A percentile compares a stretch with the other conserved stretches of the same genome.
Evolutionary conservation across 495 filamentous ascomycete genomes (phyloP).

Genomic region (Xylaria telfairii): DNA sequence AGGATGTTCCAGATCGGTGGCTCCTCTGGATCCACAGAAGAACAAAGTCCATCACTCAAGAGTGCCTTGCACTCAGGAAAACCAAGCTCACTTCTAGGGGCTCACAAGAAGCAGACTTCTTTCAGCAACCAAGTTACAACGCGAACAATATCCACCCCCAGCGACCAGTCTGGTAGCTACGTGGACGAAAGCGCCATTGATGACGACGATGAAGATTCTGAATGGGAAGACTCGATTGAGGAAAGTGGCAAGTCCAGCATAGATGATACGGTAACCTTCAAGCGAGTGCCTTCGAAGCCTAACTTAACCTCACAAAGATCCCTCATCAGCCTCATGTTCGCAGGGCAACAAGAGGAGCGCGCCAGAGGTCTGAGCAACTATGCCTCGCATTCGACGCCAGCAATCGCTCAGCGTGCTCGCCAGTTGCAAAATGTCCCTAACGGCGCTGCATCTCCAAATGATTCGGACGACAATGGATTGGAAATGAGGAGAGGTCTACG

Average conservation of each 20-base stretch:
- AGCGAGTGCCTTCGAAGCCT: constrained; percentile 86
- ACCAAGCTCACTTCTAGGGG: constrained; percentile 49
- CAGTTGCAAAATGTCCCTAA: constrained; percentile 76
- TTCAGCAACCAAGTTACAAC: constrained; percentile 80
- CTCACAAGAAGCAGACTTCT: constrained; percentile 78
- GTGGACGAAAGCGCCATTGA: constrained; percentile 85
- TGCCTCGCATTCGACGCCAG: constrained; percentile 81
- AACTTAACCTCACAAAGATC: constrained; percentile 87
- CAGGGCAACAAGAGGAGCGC: constrained; percentile 69
- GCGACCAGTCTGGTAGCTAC: constrained; percentile 74
- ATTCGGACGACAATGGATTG: constrained; percentile 69
- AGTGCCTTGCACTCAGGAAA: constrained; percentile 62
- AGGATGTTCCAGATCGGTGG: constrained; percentile 83
- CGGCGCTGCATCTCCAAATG: constrained; percentile 72
- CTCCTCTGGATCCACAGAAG: constrained; percentile 70
- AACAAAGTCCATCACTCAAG: constrained; percentile 81
- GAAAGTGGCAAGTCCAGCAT: constrained; percentile 82
- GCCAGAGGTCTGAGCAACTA: constrained; percentile 66
- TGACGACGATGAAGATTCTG: constrained; percentile 84
- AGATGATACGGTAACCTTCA: constrained; percentile 80
- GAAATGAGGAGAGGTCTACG: constrained; percentile 66
- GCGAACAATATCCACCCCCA: constrained; percentile 65
- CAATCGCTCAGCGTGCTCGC: constrained; percentile 74
- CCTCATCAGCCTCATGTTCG: constrained; percentile 87
- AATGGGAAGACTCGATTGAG: constrained; percentile 93